These are phyloP conservation scores for Nannizziopsis barbatae DNA, from an alignment of 2,329 filamentous ascomycete species.

Conservation along the genomic window DNA sequence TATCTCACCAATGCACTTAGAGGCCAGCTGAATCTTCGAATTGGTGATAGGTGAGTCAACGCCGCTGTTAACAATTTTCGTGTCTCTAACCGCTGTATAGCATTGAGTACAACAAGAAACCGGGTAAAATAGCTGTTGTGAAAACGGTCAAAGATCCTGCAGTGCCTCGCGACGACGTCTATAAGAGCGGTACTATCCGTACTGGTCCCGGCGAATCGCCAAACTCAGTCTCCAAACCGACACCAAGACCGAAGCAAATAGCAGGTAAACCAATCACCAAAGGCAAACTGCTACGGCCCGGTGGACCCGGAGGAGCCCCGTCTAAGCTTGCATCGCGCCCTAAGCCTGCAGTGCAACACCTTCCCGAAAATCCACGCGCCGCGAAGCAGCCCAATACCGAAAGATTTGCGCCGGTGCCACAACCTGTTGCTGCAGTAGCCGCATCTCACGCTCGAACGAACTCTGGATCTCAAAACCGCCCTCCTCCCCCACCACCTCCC, in stretches of 20 bases:
- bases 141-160: slow-evolving; percentile 84
- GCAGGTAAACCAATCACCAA: slow-evolving; percentile 83
- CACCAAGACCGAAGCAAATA: slow-evolving; percentile 75
- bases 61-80: neutral
- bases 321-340: slow-evolving; percentile 54
- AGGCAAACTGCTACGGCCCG: slow-evolving; percentile 82
- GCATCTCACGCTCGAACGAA: slow-evolving; percentile 45
- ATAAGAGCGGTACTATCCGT: slow-evolving; percentile 89
- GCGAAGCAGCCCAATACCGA: slow-evolving; percentile 26
- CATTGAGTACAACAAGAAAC: slow-evolving; percentile 97
- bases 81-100: slow-evolving; percentile 23
- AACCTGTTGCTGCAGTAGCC: slow-evolving; percentile 24
- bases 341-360: slow-evolving; percentile 20
- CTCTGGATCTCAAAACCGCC: slow-evolving; percentile 45
- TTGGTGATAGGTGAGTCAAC: slow-evolving; percentile 52
- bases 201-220: slow-evolving; percentile 74
- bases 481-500: slow-evolving; percentile 56
- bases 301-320: slow-evolving; percentile 70
- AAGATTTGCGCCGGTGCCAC: slow-evolving; percentile 40
- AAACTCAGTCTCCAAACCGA: slow-evolving; percentile 70
- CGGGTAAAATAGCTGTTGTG: slow-evolving; percentile 76
- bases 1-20: slow-evolving; percentile 73
- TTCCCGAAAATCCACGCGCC: slow-evolving; percentile 14
- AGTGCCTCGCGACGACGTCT: slow-evolving; percentile 60
- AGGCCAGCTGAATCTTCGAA: slow-evolving; percentile 68